Conservation (phyloP, 177 flowering plant genomes). For the Vitis hybrid region DNA sequence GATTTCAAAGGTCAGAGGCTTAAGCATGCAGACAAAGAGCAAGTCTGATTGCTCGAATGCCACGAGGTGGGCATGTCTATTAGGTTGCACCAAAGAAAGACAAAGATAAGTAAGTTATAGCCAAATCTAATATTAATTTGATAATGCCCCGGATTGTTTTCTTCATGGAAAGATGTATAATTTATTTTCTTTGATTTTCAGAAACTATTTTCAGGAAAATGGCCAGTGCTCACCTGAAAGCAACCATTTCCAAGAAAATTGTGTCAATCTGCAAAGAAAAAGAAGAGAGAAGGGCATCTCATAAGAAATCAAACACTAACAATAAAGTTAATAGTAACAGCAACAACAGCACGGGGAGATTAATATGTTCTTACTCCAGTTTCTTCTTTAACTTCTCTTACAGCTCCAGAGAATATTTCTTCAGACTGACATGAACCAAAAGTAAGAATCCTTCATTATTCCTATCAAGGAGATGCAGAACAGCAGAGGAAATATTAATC, state of each 20-base stretch:
- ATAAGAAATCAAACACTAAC: background rate
- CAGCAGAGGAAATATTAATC: background rate
- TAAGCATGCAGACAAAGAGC: slow-evolving; percentile 73
- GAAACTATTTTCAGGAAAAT: background rate
- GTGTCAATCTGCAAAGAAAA: slow-evolving; percentile 48
- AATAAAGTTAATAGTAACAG: background rate
- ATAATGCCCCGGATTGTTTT: background rate
- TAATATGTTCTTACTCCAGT: slow-evolving; percentile 60
- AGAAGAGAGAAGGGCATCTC: background rate
- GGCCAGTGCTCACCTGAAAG: slow-evolving; percentile 46
- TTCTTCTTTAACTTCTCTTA: slow-evolving; percentile 82
- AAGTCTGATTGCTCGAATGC: slow-evolving; percentile 75
- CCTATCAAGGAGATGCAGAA: too few species aligned
- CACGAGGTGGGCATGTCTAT: slow-evolving; percentile 65
- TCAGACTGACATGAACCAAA: slow-evolving; percentile 58
- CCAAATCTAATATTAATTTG: background rate
- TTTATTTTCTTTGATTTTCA: too few species aligned
- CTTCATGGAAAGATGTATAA: background rate
- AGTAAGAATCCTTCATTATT: background rate
- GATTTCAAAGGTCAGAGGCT: slow-evolving; percentile 53
- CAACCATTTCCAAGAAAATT: slow-evolving; percentile 52
- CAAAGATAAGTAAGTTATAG: background rate
- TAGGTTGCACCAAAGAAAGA: background rate
- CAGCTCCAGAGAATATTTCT: slow-evolving; percentile 62
- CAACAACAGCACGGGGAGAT: background rate